These are phyloP conservation scores for Pseudocercospora pini-densiflorae DNA, from an alignment of 2,329 filamentous ascomycete species.

Conservation along the genomic window DNA sequence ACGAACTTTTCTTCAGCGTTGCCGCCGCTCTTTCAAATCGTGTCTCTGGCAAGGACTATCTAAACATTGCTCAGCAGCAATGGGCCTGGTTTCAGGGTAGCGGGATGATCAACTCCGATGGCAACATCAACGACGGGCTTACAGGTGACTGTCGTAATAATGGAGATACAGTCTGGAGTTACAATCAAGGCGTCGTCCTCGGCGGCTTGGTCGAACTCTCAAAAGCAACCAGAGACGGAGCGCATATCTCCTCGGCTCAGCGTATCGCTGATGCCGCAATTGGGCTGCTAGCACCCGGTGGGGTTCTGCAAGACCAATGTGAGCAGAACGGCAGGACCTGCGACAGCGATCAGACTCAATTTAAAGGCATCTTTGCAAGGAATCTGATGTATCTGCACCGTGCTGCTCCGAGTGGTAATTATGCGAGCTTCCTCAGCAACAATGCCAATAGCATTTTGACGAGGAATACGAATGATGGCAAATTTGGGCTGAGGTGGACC, in stretches of 20 bases:
- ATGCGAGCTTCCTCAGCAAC: conserved; percentile 57
- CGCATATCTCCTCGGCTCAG: conserved; percentile 43
- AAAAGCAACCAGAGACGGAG: conserved; percentile 37
- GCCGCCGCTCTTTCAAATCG: conserved; percentile 61
- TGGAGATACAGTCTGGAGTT: conserved; percentile 45
- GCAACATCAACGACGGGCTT: conserved; percentile 60
- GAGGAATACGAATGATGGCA: conserved; percentile 57
- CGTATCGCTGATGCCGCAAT: conserved; percentile 47
- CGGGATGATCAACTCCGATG: conserved; percentile 54
- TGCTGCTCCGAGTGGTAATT: conserved; percentile 54
- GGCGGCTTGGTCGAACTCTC: conserved; percentile 60
- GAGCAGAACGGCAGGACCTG: conserved; percentile 34
- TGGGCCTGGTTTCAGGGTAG: conserved; percentile 57
- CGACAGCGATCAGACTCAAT: conserved; percentile 58
- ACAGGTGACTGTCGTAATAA: conserved; percentile 58
- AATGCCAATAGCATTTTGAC: conserved; percentile 71
- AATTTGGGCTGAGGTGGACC: conserved; percentile 66
- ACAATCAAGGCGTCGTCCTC: conserved; percentile 66
- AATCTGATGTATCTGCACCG: conserved; percentile 64
- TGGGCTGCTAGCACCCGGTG: conserved; percentile 38
- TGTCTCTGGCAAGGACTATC: conserved; percentile 45
- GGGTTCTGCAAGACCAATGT: conserved; percentile 46
- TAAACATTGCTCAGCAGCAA: conserved; percentile 51
- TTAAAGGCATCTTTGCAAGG: conserved; percentile 72
- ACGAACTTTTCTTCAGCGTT: conserved; percentile 59